Conservation (phyloP, 2,329 filamentous ascomycete genomes). For the Lachnellula arida region DNA sequence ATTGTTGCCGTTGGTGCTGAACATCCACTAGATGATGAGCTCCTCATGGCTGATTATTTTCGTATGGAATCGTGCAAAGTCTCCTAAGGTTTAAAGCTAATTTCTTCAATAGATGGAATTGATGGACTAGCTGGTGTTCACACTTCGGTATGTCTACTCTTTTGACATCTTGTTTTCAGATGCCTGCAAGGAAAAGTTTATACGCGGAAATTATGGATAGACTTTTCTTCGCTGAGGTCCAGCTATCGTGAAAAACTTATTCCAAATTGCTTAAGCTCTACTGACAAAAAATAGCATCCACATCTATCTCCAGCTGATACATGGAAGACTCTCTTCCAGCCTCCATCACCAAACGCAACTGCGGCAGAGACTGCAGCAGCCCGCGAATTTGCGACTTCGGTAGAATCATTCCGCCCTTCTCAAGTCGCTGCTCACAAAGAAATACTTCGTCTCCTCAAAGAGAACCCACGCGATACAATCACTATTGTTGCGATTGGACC, state of each 20-base stretch:
- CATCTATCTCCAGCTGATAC: slow-evolving; percentile 70
- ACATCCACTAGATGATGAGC: slow-evolving; percentile 77
- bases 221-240: too few relatives aligned
- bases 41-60: slow-evolving; percentile 79
- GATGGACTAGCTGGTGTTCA: slow-evolving; percentile 78
- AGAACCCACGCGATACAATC: slow-evolving; percentile 78
- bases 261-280: slow-evolving; percentile 2
- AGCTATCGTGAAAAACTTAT: background rate
- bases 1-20: slow-evolving; percentile 83
- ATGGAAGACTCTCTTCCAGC: slow-evolving; percentile 65
- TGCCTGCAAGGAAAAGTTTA: background rate
- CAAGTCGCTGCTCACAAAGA: slow-evolving; percentile 71
- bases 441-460: slow-evolving; percentile 79
- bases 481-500: slow-evolving; percentile 89
- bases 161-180: background rate
- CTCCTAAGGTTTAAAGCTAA: slow-evolving; percentile 9
- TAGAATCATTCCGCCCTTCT: slow-evolving; percentile 69
- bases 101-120: slow-evolving; percentile 52
- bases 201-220: background rate
- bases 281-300: slow-evolving; percentile 49
- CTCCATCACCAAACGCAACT: slow-evolving; percentile 40
- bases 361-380: slow-evolving; percentile 37
- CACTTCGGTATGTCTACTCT: slow-evolving; percentile 39
- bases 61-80: slow-evolving; percentile 50
- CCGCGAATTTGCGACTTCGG: slow-evolving; percentile 24